Base-by-base conservation (phyloP, 2,329 filamentous ascomycete species). In the Dactylellina parvicollis region DNA sequence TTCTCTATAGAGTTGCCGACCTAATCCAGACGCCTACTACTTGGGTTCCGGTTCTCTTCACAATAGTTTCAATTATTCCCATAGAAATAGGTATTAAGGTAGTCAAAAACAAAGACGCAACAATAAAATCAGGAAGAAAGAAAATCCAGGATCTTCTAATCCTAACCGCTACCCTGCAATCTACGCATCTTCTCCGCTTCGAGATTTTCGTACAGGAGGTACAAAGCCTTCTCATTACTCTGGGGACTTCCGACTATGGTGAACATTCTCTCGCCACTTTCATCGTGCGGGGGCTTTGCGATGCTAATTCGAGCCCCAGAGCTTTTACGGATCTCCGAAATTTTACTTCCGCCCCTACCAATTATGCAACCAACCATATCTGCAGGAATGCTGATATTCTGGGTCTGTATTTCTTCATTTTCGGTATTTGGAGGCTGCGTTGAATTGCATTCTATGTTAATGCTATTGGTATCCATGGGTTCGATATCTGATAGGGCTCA, bases 311-410 rank as follows among this genome's bases (percentile, higher is more conserved):
- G 91, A 75, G 95, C 95, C 73, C 93, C 93, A 61, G 95, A 99
- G 75, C 90, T 93, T 85, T 96, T 96, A 82, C 95, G 91, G 79
- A 99, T 99, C 83, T 99, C 95, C 81, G 92, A 97, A 80, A 99
- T 99, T 87, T 99, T 99, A 85, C 87, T 93, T 76, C 95, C 95
- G 61, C 86, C 92, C 76, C 93, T 90, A 77, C 95, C 95, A 80
- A 99, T 99, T 83, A 99, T 99, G 83, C 95, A 99, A 77, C 95
- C 95, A 81, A 99, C 95, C 95, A 99, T 99, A 84, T 99, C 95
- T 50, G 95, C 93, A 24, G 95, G 95, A 79, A 99, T 99, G 85
- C 92, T 97, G 83, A 99, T 99, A 84, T 99, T 99, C 80, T 99
- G 95, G 0, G 95, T 99, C 82, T 97, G 94, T 74, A 98, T 91